These are phyloP conservation scores for Geoglossum cookeanum DNA, from an alignment of 2,329 filamentous ascomycete genomes.

Conservation along the genomic window DNA sequence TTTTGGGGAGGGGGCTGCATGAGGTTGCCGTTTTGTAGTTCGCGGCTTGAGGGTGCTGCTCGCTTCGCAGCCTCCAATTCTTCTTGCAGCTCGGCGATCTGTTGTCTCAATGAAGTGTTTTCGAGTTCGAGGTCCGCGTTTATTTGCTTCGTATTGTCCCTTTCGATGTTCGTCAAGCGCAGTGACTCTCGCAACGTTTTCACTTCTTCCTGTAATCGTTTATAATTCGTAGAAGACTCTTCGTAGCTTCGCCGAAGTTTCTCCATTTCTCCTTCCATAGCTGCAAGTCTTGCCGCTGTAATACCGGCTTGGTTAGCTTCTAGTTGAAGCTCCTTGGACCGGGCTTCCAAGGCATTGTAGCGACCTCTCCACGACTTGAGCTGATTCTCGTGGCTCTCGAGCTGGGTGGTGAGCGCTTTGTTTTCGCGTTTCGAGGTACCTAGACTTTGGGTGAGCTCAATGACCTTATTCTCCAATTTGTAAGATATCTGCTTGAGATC, in stretches of 20 bases:
- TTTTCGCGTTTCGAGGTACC: constrained; percentile 89
- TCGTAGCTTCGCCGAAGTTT: constrained; percentile 77
- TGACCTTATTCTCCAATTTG: constrained; percentile 98
- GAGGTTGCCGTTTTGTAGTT: constrained; percentile 43
- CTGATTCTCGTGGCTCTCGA: constrained; percentile 90
- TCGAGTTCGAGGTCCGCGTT: constrained; percentile 66
- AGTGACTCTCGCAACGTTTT: constrained; percentile 68
- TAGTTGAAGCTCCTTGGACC: constrained; percentile 82
- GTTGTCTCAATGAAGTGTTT: constrained; percentile 68
- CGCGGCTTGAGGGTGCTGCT: constrained; percentile 50
- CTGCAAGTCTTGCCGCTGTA: constrained; percentile 70
- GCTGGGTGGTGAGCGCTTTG: constrained; percentile 68
- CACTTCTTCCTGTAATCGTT: constrained; percentile 88
- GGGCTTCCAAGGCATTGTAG: constrained; percentile 73
- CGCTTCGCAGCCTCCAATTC: constrained; percentile 77
- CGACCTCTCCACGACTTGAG: constrained; percentile 91
- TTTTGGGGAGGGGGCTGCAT: constrained; percentile 36
- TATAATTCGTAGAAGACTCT: constrained; percentile 77
- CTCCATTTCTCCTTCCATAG: constrained; percentile 91
- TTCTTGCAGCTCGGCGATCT: constrained; percentile 77
- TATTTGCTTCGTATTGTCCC: constrained; percentile 59
- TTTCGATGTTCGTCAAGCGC: constrained; percentile 56
- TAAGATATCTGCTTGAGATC: constrained; percentile 99
- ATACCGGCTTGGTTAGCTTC: constrained; percentile 98
- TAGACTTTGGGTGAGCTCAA: constrained; percentile 86